A percentile compares a stretch with the other conserved stretches of the same genome.
Evolutionary conservation across 2,329 filamentous ascomycete genomes (phyloP).

Genomic region (Claviceps lovelessii): DNA sequence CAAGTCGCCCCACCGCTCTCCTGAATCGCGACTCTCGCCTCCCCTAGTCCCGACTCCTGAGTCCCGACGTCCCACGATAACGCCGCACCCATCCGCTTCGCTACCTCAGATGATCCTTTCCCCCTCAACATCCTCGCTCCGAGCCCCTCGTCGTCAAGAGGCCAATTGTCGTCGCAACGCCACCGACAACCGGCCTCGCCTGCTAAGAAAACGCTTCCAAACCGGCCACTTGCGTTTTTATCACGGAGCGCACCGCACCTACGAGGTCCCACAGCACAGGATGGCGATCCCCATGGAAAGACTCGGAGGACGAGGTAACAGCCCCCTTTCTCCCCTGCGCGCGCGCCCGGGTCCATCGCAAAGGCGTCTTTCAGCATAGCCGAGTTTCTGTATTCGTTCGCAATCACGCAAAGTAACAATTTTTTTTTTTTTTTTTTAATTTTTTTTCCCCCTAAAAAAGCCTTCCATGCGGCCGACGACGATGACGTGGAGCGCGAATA

Average conservation of each 20-base stretch:
- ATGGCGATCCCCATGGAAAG: slow-evolving; percentile 26
- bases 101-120: not conserved
- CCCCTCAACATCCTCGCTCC: not conserved
- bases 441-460: slow-evolving; percentile 26
- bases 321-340: slow-evolving; percentile 5
- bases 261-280: not conserved
- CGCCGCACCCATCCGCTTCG: not conserved
- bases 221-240: not conserved
- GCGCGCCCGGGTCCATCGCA: not conserved
- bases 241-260: too few relatives aligned
- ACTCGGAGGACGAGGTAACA: slow-evolving; percentile 26
- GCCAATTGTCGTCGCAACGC: not conserved
- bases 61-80: not conserved
- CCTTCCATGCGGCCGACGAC: slow-evolving; percentile 60
- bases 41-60: not conserved
- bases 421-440: too few relatives aligned
- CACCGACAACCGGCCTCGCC: not conserved
- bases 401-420: not conserved
- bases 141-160: not conserved
- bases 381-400: too few relatives aligned
- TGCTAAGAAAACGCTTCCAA: not conserved
- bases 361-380: not conserved
- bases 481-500: slow-evolving; percentile 70
- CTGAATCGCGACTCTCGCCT: not conserved
- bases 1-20: too few relatives aligned